phyloP scores from a whole-genome alignment of 306 rosid species.

The Cicer bijugum region DNA sequence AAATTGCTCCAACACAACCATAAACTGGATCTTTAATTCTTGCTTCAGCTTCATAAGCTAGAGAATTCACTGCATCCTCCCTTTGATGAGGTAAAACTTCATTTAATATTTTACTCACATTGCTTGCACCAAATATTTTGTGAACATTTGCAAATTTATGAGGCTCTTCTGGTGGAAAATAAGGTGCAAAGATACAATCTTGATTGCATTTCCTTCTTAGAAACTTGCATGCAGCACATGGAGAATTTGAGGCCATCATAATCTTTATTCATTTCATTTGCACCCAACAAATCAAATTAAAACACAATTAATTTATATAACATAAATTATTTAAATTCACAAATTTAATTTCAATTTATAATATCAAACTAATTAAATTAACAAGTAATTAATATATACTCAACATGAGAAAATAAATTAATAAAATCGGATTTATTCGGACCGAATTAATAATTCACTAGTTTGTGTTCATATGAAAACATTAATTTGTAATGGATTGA shows the following conservation, averaged over 20 bases:
- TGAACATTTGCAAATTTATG: constrained; percentile 86
- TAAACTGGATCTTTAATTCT: constrained; percentile 89
- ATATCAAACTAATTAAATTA: not conserved
- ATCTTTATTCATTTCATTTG: not conserved
- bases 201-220: constrained; percentile 81
- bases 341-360: not conserved
- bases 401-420: not conserved
- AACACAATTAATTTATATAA: not conserved
- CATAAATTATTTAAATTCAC: not conserved
- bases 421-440: not conserved
- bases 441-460: no score
- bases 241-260: constrained; percentile 74
- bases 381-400: not conserved
- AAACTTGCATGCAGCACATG: constrained; percentile 96
- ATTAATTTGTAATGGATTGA: no score
- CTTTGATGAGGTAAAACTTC: constrained; percentile 84
- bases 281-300: not conserved
- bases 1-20: constrained; percentile 89
- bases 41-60: constrained; percentile 95
- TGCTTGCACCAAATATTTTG: constrained; percentile 94
- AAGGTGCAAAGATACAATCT: constrained; percentile 79
- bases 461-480: no score
- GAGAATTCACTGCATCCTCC: constrained; percentile 84
- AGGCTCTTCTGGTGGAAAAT: constrained; percentile 89
- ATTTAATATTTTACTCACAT: constrained; percentile 78